Percentiles rank a stretch among this genome's conserved stretches.
phyloP scores from a whole-genome alignment of 2,329 filamentous ascomycete genomes.

The Harringtonia aguacate region DNA sequence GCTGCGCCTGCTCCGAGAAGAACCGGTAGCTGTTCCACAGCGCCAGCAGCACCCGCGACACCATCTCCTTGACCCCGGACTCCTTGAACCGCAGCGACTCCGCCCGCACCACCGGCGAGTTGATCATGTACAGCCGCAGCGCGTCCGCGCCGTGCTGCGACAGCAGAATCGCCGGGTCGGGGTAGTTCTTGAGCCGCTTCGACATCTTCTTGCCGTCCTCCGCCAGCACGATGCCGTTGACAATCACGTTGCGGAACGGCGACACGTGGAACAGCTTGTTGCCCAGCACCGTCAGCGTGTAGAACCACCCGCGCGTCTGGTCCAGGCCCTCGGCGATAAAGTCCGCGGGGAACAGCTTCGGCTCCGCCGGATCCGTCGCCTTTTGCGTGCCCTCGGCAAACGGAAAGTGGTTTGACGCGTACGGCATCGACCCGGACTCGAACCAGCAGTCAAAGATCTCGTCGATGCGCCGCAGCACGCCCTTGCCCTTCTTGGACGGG shows the following conservation, averaged over 20 bases:
- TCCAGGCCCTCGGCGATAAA: conserved; percentile 45
- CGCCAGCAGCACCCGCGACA: conserved; percentile 80
- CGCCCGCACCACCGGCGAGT: conserved; percentile 86
- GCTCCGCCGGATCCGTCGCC: conserved; percentile 52
- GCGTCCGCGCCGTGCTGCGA: conserved; percentile 85
- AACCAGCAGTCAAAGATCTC: conserved; percentile 52
- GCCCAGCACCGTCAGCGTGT: conserved; percentile 79
- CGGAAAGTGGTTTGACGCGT: conserved; percentile 45
- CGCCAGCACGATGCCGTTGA: conserved; percentile 43
- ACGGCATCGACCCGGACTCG: conserved; percentile 40
- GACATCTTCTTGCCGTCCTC: conserved; percentile 93
- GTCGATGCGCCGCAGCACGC: conserved; percentile 49
- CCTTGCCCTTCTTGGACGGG: conserved; percentile 67
- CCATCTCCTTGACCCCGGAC: conserved; percentile 84
- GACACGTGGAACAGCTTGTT: conserved; percentile 55
- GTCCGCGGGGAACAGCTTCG: conserved; percentile 36
- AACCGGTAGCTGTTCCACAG: conserved; percentile 98
- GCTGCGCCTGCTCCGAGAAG: conserved; percentile 76
- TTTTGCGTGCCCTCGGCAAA: conserved; percentile 75
- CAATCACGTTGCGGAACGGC: conserved; percentile 67
- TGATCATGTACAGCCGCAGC: conserved; percentile 89
- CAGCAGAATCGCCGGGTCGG: conserved; percentile 76
- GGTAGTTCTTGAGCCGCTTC: conserved; percentile 93
- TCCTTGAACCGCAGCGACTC: conserved; percentile 91
- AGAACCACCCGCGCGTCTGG: conserved; percentile 95